phyloP scores from a whole-genome alignment of 805 yeast genomes.

The Hagleromyces aurorensis region DNA sequence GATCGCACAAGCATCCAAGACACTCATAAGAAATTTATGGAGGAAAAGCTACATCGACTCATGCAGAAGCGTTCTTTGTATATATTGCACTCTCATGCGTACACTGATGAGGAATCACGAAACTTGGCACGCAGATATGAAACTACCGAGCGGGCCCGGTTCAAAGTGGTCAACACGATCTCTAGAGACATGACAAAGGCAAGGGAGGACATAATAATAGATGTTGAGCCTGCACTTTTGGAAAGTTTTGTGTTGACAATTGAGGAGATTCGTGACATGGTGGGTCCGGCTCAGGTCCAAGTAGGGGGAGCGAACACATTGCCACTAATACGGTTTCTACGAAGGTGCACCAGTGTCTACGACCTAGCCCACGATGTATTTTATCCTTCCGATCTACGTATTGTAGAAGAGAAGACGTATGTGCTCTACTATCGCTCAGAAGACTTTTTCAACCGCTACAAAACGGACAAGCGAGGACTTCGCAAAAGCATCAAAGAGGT shows the following conservation, averaged over 20 bases:
- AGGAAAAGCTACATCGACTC: too few species aligned
- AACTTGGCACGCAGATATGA: too few species aligned
- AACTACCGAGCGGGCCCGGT: too few species aligned
- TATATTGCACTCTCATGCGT: too few species aligned
- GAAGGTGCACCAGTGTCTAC: constrained; percentile 43
- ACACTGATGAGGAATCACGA: too few species aligned
- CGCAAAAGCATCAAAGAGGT: constrained; percentile 20
- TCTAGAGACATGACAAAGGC: constrained; percentile 43
- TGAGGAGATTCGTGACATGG: constrained; percentile 14
- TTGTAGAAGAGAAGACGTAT: constrained; percentile 37
- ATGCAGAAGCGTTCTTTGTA: too few species aligned
- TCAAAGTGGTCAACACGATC: constrained; percentile 33
- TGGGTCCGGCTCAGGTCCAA: constrained; percentile 23
- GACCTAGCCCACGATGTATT: constrained; percentile 43
- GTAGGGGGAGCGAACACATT: constrained; percentile 17
- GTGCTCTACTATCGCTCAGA: constrained; percentile 42
- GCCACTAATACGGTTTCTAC: constrained; percentile 46
- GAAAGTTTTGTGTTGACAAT: constrained; percentile 24
- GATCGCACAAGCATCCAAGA: too few species aligned
- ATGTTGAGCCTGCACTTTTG: constrained; percentile 31
- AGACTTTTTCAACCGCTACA: constrained; percentile 35
- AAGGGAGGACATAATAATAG: constrained; percentile 41
- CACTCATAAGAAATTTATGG: too few species aligned
- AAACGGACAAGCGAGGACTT: constrained; percentile 20
- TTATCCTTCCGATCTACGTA: constrained; percentile 40